Base-by-base conservation (phyloP, 2,329 filamentous ascomycete genomes). In the Cercospora sp. region DNA sequence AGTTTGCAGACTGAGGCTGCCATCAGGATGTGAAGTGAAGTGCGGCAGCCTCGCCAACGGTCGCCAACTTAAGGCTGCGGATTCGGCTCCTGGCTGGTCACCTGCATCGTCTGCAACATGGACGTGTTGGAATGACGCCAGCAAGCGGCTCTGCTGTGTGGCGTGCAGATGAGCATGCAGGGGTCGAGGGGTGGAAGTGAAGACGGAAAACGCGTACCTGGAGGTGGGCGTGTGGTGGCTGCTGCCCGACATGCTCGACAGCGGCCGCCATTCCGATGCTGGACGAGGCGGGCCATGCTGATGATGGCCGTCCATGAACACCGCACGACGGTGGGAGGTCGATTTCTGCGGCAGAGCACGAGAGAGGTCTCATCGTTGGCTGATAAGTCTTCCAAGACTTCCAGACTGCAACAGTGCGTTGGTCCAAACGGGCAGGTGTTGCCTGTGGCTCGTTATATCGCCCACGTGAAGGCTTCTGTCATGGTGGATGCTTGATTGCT, bases 231-330 rank as follows among this genome's bases (percentile, higher is more conserved):
- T 71, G 53, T 70, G 66, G 45, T 58, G 62, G 63, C 66, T 66
- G 64, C 65, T 67, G 42, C 65, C 67, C 7, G 70, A 73, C 63
- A 73, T 64, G 66, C 70, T 72, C n/a, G 75, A 76, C 31, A 66
- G 33, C 51, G 75, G 72, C 68, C 74, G 72, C 72, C 74, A 73
- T 71, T 72, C 72, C 66, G 73, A 70, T 42, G 36, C 36, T 51
- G 72, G 71, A 51, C 59, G 58, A 31, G 67, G 63, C 60, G 53
- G 16, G 23, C 51, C 75, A 74, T 76, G 42, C n/a, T 48, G 42
- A 0, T 23, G 70, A 68, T 72, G 67, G 61, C 64, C 62, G 67
- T 76, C 75, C 75, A 76, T 77, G 63, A 64, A 74, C 68, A 53
- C 63, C 68, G 55, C 33, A 48, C 42, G 55, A 20, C 39, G 13